phyloP scores from a whole-genome alignment of 139 green algal species.

The Bryopsis sp. region DNA sequence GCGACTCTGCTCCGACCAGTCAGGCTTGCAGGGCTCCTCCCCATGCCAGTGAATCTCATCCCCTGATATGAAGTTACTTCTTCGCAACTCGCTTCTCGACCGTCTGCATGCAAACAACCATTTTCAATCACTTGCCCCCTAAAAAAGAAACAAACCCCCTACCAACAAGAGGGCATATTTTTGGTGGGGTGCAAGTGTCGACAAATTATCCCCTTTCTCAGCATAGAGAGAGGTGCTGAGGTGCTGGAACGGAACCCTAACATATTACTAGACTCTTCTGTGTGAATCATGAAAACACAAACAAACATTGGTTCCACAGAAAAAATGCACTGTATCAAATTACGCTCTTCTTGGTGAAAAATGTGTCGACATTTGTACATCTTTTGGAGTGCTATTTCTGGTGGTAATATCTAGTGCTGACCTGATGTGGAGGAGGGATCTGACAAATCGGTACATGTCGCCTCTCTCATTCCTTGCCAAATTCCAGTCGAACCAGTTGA shows the following conservation, averaged over 20 bases:
- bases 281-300: too few relatives aligned
- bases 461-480: conserved; percentile 37
- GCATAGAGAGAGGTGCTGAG: too few relatives aligned
- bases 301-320: conserved; percentile 12
- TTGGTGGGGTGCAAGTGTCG: too few relatives aligned
- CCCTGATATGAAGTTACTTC: conserved; percentile 40
- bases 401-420: too few relatives aligned
- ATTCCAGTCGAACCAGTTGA: conserved; percentile 88
- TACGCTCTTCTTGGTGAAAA: too few relatives aligned
- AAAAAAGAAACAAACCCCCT: too few relatives aligned
- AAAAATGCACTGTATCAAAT: conserved; percentile 53
- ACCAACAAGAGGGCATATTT: too few relatives aligned
- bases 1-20: conserved; percentile 79
- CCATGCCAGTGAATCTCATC: conserved; percentile 86
- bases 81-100: conserved; percentile 32
- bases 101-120: conserved; percentile 18
- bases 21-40: conserved; percentile 46
- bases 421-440: conserved; percentile 14
- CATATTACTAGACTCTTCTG: too few relatives aligned
- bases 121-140: neutral
- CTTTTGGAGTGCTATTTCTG: too few relatives aligned
- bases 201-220: too few relatives aligned
- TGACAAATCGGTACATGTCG: conserved; percentile 18
- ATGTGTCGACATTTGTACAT: too few relatives aligned
- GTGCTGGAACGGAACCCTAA: too few relatives aligned